phyloP scores from a whole-genome alignment of 2,329 filamentous ascomycete species.

The Didymella arachidicola region DNA sequence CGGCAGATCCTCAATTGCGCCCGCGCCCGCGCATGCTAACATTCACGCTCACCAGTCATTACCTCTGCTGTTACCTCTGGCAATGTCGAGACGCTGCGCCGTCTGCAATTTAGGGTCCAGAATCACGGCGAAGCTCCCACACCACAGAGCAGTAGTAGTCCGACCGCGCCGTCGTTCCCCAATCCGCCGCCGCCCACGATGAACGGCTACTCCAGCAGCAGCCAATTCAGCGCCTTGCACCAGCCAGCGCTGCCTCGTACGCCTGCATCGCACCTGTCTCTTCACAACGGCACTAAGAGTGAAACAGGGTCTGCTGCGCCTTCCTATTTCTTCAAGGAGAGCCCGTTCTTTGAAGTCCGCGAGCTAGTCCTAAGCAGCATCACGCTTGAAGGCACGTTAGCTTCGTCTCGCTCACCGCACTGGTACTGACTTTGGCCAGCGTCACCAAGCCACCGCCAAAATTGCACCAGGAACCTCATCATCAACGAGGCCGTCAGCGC shows the following conservation, averaged over 20 bases:
- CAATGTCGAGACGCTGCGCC: conserved; percentile 48
- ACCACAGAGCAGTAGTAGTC: conserved; percentile 26
- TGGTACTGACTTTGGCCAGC: conserved; percentile 51
- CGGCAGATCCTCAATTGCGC: conserved; percentile 18
- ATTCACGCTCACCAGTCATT: conserved; percentile 49
- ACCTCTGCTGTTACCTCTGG: conserved; percentile 42
- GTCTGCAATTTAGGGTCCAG: conserved; percentile 51
- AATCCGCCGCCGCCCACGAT: conserved; percentile 28
- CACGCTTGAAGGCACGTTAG: conserved; percentile 77
- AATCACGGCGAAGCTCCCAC: conserved; percentile 52
- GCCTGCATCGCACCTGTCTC: conserved; percentile 6
- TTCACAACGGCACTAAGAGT: conserved; percentile 20
- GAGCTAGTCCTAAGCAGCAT: conserved; percentile 70
- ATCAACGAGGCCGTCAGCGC: conserved; percentile 63
- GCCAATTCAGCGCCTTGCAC: conserved; percentile 16
- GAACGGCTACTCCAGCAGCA: conserved; percentile 23
- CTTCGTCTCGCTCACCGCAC: conserved; percentile 21
- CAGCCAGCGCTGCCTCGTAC: conserved; percentile 28
- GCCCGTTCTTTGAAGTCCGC: conserved; percentile 82
- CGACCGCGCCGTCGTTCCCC: conserved; percentile 28
- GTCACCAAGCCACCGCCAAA: conserved; percentile 67
- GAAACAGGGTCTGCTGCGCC: conserved; percentile 42
- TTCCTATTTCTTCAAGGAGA: conserved; percentile 70
- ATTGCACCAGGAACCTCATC: conserved; percentile 65
- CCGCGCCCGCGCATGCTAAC: conserved; percentile 25